Evolutionary conservation across 768 basidiomycete species (phyloP).

Genomic region (Strobilomyces echinocephalus): DNA sequence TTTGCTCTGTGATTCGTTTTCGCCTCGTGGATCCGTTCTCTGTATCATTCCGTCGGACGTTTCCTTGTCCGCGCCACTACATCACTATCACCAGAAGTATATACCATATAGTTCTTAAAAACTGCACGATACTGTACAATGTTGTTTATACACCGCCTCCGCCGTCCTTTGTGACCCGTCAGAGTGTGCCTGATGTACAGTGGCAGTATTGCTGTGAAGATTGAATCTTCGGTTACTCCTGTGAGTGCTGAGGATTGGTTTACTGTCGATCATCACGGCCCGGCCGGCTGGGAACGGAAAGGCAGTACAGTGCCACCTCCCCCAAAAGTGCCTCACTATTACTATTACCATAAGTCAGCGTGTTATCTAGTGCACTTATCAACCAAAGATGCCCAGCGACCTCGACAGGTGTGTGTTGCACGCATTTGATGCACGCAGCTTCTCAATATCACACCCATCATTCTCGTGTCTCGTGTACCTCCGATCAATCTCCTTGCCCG

Average conservation of each 20-base stretch:
- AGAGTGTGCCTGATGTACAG: conserved; percentile 26
- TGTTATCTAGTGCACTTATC: conserved; percentile 22
- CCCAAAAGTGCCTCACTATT: conserved; percentile 21
- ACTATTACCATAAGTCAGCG: conserved; percentile 27
- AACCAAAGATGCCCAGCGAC: conserved; percentile 46
- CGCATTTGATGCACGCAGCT: conserved; percentile 26
- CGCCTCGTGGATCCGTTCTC: conserved; percentile 16
- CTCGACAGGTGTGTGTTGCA: conserved; percentile 50
- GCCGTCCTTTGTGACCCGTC: conserved; percentile 7
- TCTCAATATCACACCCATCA: conserved; percentile 22
- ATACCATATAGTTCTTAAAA: conserved; percentile 29
- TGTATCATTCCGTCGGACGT: conserved; percentile 22
- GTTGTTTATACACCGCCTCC: conserved; percentile 27
- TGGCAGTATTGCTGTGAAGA: conserved; percentile 11
- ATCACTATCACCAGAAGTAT: conserved; percentile 27
- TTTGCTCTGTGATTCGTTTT: conserved; percentile 9
- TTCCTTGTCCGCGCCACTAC: conserved; percentile 6
- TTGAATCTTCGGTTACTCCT: conserved; percentile 5
- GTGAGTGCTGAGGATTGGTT: conserved; percentile 5
- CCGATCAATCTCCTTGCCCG: conserved; percentile 22
- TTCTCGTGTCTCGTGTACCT: conserved; percentile 12
- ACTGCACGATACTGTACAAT: conserved; percentile 32
- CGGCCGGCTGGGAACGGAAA: conserved; percentile 8
- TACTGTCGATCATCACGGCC: conserved; percentile 21
- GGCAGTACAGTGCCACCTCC: conserved; percentile 26